A percentile compares a stretch with the other conserved stretches of the same genome.
Evolutionary conservation across 495 filamentous ascomycete genomes (phyloP).

Genomic region (Talaromyces trachyspermus): DNA sequence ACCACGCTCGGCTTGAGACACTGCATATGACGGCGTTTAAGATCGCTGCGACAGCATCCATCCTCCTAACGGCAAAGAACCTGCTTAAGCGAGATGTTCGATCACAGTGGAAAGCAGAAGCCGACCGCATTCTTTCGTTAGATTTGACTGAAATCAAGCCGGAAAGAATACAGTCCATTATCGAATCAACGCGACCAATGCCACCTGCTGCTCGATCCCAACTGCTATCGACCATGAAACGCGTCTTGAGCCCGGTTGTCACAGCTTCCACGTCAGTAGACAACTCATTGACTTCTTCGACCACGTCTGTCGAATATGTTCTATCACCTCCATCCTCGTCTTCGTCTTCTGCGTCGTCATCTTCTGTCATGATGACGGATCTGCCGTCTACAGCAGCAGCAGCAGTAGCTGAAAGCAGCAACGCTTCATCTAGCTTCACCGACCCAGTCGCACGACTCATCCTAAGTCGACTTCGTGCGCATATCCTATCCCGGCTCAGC

Average conservation of each 20-base stretch:
- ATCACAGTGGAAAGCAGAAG: slow-evolving; percentile 81
- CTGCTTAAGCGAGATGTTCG: slow-evolving; percentile 88
- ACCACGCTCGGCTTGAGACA: slow-evolving; percentile 58
- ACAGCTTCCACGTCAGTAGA: slow-evolving; percentile 25
- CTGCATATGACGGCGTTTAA: slow-evolving; percentile 63
- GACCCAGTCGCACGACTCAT: slow-evolving; percentile 80
- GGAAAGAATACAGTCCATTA: slow-evolving; percentile 64
- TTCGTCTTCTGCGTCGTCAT: slow-evolving; percentile 11
- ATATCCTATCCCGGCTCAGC: slow-evolving; percentile 68
- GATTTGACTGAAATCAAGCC: slow-evolving; percentile 48
- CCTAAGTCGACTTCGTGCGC: slow-evolving; percentile 63
- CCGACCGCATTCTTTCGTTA: slow-evolving; percentile 60
- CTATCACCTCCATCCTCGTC: neutral
- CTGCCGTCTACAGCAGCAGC: too few species aligned
- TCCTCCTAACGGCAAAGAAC: slow-evolving; percentile 89
- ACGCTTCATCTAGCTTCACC: slow-evolving; percentile 33
- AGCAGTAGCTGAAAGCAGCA: slow-evolving; percentile 13
- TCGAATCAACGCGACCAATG: slow-evolving; percentile 77
- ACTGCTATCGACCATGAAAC: slow-evolving; percentile 43
- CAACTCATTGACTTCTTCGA: slow-evolving; percentile 24
- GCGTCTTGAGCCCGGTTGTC: slow-evolving; percentile 44
- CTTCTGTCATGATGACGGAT: too few species aligned
- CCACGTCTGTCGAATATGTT: slow-evolving; percentile 27
- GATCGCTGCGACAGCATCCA: slow-evolving; percentile 71
- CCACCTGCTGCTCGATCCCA: slow-evolving; percentile 45